Conservation (phyloP, 768 basidiomycete species). For the Phlebiopsis flavidoalba region DNA sequence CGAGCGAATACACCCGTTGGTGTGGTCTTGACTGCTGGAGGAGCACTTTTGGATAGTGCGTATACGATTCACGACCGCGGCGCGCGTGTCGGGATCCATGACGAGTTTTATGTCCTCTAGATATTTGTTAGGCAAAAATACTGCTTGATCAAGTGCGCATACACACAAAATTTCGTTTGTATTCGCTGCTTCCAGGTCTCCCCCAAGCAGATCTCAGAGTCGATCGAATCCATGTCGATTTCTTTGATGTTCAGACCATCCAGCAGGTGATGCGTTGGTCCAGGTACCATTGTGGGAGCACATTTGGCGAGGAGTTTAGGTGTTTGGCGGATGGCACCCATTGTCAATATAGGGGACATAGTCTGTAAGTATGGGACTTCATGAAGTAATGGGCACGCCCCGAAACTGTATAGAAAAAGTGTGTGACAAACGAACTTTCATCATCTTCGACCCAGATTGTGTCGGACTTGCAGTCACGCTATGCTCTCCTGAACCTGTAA, state of each 20-base stretch:
- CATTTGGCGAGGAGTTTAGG: slow-evolving; percentile 21
- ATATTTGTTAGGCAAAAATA: too few species aligned
- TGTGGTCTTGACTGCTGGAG: too few species aligned
- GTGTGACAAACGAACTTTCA: slow-evolving; percentile 9
- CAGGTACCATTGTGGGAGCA: not conserved
- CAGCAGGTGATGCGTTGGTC: not conserved
- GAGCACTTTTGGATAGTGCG: too few species aligned
- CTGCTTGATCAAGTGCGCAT: slow-evolving; percentile 12
- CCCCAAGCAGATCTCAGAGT: not conserved
- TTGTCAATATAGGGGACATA: slow-evolving; percentile 41
- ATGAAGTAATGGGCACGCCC: not conserved
- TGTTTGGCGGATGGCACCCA: slow-evolving; percentile 41
- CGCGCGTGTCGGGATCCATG: slow-evolving; percentile 23
- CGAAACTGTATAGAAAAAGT: not conserved
- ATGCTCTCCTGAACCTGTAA: not conserved
- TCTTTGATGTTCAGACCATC: not conserved
- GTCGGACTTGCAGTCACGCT: slow-evolving; percentile 30
- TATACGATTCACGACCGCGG: not conserved
- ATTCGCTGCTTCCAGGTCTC: not conserved
- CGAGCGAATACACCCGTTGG: too few species aligned
- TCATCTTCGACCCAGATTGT: slow-evolving; percentile 32
- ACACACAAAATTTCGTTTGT: not conserved
- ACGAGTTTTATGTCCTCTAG: slow-evolving; percentile 29
- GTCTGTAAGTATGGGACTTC: slow-evolving; percentile 21
- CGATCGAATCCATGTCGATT: not conserved